Evolutionary conservation across 2,329 filamentous ascomycete species (phyloP), one percentile per base, ranked within the genome.

Genomic region (Monosporascus cannonballus): DNA sequence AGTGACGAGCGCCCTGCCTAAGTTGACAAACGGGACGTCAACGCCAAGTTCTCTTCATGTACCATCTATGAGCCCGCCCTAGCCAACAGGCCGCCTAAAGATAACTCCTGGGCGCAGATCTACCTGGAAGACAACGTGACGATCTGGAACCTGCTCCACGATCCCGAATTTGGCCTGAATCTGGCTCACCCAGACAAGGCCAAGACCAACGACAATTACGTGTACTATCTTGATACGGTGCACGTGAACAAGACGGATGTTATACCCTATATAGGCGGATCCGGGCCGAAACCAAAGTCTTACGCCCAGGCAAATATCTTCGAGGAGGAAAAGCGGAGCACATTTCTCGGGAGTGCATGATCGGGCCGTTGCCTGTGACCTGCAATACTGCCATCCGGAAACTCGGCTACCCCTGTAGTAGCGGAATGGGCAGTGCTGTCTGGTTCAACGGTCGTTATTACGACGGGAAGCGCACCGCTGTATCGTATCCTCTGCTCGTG

Each of bases 241-340:
- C 73, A 69, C 34, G 65, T 72, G 7, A 80, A 80, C 63, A 80
- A 80, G 58, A 70, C 72, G 0, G 67, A 69, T 45, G 74, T 70
- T 1, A 58, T 79, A 7, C 65, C 70, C 1, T 80, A 74, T 57
- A 59, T 79, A 2, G 71, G 76, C 48, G 67, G 67, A 17, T 59
- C 66, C 22, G 69, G 58, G 1, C 42, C 54, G 9, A 52, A 59
- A 4, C 75, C 76, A 1, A 51, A 64, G 11, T 69, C 72, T 15
- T 79, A 73, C 61, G 76, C 76, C 27, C 66, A 74, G 22, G 75
- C 69, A 1, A 71, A 77, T 49, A 69, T 79, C 41, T 74, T 75
- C 42, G 69, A 75, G 52, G 73, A 11, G 73, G 71, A 0, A 73
- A 71, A 46, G 56, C 59, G 4, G 67, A 71, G 14, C 74, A 75